Percentiles rank a stretch among this genome's conserved stretches.
Evolutionary conservation across 2,329 filamentous ascomycete species (phyloP).

Genomic region (Myriosclerotinia duriaeana): DNA sequence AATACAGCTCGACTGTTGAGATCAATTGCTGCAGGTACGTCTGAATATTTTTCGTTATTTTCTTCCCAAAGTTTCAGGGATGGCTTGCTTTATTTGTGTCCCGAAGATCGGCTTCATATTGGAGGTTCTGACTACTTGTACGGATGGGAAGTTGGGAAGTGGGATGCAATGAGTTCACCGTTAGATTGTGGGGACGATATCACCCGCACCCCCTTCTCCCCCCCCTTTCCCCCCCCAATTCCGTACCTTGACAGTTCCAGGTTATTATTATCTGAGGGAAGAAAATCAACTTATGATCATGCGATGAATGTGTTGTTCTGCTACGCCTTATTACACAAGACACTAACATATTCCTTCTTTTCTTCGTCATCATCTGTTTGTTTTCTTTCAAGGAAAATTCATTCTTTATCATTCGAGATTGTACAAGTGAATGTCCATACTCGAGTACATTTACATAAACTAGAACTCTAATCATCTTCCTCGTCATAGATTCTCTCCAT

Average conservation of each 20-base stretch:
- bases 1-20: not conserved
- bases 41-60: not conserved
- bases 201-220: not conserved
- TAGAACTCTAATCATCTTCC: conserved; percentile 12
- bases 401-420: not conserved
- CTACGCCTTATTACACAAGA: conserved; percentile 1
- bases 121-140: not conserved
- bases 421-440: conserved; percentile 13
- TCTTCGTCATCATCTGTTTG: not conserved
- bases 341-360: not conserved
- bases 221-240: too few relatives aligned
- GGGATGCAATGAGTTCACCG: too few relatives aligned
- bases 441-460: not conserved
- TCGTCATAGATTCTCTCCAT: conserved; percentile 10
- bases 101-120: conserved; percentile 7
- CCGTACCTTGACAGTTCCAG: not conserved
- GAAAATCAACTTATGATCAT: conserved; percentile 6
- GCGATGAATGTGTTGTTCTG: conserved; percentile 9
- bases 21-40: conserved; percentile 14
- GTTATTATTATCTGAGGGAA: not conserved
- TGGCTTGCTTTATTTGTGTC: not conserved
- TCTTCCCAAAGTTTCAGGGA: not conserved
- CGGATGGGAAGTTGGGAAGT: not conserved
- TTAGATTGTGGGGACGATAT: too few relatives aligned
- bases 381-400: not conserved